Conservation (phyloP, 176 grass and related monocot genomes). For the Cenchrus fungigraminus region DNA sequence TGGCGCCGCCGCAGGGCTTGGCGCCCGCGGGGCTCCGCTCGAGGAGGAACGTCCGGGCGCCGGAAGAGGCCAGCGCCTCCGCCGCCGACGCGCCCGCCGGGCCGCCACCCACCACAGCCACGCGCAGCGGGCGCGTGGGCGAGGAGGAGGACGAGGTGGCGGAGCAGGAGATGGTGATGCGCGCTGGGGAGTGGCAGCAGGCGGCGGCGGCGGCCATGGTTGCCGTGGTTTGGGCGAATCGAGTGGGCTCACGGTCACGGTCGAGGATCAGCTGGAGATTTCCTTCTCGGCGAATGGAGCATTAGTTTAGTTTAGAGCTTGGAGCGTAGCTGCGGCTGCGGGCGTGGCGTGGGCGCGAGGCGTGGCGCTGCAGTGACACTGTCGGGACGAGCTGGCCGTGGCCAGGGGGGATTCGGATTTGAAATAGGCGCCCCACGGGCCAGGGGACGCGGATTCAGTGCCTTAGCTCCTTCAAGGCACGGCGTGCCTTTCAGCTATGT, state of each 20-base stretch:
- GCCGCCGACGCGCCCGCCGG: constrained; percentile 83
- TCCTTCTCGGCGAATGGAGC: neutral
- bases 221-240: constrained; percentile 10
- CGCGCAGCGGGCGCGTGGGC: constrained; percentile 56
- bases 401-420: neutral
- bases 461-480: too few relatives aligned
- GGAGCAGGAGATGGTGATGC: constrained; percentile 30
- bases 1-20: constrained; percentile 94
- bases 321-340: neutral
- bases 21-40: constrained; percentile 76
- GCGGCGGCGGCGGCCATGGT: constrained; percentile 29
- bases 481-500: too few relatives aligned
- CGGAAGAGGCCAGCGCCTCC: constrained; percentile 65
- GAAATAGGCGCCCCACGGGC: neutral
- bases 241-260: too few relatives aligned
- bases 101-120: constrained; percentile 82
- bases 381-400: neutral
- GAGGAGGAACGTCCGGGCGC: constrained; percentile 71
- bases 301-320: neutral
- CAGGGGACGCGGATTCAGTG: too few relatives aligned
- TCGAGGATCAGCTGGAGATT: constrained; percentile 4
- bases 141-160: neutral
- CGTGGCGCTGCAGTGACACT: neutral
- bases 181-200: constrained; percentile 34
- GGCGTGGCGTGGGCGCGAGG: neutral